Evolutionary conservation across 1,284 basidiomycete species (phyloP).

Genomic region (Pterulicium gracile): DNA sequence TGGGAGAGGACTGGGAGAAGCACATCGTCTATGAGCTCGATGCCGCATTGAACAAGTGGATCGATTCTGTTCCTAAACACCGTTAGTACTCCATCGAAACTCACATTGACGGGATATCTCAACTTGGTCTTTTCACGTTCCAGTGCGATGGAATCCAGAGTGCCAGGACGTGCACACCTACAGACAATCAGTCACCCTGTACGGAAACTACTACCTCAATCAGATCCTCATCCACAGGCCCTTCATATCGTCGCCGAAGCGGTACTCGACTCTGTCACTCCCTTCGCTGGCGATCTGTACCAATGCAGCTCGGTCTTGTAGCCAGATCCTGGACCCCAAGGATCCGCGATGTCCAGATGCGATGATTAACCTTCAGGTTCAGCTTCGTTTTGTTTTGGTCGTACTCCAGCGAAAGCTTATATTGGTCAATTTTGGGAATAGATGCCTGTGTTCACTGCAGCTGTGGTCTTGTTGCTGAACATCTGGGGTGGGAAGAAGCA

Average conservation of each 20-base stretch:
- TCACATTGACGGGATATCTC: background rate
- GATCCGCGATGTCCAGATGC: slow-evolving; percentile 12
- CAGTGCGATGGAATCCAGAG: slow-evolving; percentile 37
- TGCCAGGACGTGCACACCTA: slow-evolving; percentile 29
- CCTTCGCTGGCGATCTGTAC: slow-evolving; percentile 48
- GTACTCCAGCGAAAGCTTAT: too few relatives aligned
- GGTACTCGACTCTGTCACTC: slow-evolving; percentile 23
- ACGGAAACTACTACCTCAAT: slow-evolving; percentile 36
- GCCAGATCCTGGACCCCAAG: slow-evolving; percentile 33
- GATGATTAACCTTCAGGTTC: slow-evolving; percentile 32
- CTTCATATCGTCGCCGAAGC: slow-evolving; percentile 37
- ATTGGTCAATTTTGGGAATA: slow-evolving; percentile 23
- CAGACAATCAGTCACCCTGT: slow-evolving; percentile 37
- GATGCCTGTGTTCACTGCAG: slow-evolving; percentile 20
- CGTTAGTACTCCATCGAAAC: slow-evolving; percentile 13
- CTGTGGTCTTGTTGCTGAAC: slow-evolving; percentile 45
- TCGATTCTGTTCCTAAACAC: slow-evolving; percentile 33
- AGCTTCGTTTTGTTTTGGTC: too few relatives aligned
- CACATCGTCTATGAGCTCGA: slow-evolving; percentile 37
- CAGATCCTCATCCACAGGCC: slow-evolving; percentile 46
- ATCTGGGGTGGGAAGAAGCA: slow-evolving; percentile 44
- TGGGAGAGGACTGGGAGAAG: slow-evolving; percentile 27
- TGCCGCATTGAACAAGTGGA: slow-evolving; percentile 37
- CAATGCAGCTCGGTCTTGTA: slow-evolving; percentile 43
- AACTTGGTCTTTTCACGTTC: background rate